These are phyloP conservation scores for Pugionium dolabratum DNA, from an alignment of 345 rosid genomes.

Conservation along the genomic window DNA sequence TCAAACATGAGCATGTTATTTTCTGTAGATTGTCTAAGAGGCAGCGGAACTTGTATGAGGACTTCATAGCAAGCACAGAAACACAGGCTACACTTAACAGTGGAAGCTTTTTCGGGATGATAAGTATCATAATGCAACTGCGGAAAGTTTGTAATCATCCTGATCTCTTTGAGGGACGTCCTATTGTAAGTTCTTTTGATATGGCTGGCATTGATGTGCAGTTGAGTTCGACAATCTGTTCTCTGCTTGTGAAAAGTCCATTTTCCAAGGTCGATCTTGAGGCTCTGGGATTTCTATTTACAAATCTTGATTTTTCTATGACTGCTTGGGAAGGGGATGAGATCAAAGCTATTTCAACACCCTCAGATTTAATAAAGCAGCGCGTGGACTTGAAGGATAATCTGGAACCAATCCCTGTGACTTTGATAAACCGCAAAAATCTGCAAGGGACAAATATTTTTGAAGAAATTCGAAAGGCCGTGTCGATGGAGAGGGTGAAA, in stretches of 20 bases:
- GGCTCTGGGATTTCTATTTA: slow-evolving; percentile 76
- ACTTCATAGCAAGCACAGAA: slow-evolving; percentile 97
- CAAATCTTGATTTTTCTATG: slow-evolving; percentile 76
- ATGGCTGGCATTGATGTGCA: slow-evolving; percentile 76
- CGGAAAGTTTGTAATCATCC: slow-evolving; percentile 99
- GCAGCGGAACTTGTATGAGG: slow-evolving; percentile 98
- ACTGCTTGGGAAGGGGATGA: slow-evolving; percentile 91
- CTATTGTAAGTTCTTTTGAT: slow-evolving; percentile 96
- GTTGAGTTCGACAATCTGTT: slow-evolving; percentile 76
- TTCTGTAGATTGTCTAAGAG: slow-evolving; percentile 93
- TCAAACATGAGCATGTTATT: slow-evolving; percentile 90
- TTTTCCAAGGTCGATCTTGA: slow-evolving; percentile 64
- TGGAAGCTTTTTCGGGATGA: slow-evolving; percentile 98
- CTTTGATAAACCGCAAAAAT: slow-evolving; percentile 40
- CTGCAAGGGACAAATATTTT: slow-evolving; percentile 72
- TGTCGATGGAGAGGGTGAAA: slow-evolving; percentile 71
- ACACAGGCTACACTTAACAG: slow-evolving; percentile 97
- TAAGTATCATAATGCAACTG: slow-evolving; percentile 97
- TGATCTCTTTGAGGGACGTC: slow-evolving; percentile 98
- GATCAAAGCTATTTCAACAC: slow-evolving; percentile 70
- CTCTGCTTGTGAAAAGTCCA: slow-evolving; percentile 60
- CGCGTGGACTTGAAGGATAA: slow-evolving; percentile 43
- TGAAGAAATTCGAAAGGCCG: slow-evolving; percentile 76
- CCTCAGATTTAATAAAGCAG: slow-evolving; percentile 63
- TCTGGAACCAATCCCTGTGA: slow-evolving; percentile 47